Evolutionary conservation across 108 stramenopile genomes (phyloP).

Genomic region (Skeletonema potamos): DNA sequence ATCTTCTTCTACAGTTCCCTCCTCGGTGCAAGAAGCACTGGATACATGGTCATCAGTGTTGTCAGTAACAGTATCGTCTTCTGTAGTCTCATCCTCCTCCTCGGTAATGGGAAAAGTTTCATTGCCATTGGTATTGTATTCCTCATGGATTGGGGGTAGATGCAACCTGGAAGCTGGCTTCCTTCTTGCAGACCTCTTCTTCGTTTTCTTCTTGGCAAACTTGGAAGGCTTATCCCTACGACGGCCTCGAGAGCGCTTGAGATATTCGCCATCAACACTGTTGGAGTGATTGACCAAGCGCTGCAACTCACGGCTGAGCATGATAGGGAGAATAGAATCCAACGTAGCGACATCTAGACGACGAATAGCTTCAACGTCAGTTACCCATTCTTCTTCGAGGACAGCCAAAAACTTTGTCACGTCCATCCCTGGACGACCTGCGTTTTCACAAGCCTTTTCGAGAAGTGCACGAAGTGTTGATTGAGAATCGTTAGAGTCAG

Average conservation of each 20-base stretch:
- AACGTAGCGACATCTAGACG: constrained; percentile 40
- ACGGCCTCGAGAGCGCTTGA: constrained; percentile 11
- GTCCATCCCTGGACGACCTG: constrained; percentile 40
- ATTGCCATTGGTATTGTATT: too few relatives aligned
- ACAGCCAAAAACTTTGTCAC: constrained; percentile 24
- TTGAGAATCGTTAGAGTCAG: not conserved
- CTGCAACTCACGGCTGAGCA: constrained; percentile 47
- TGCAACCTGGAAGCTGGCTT: not conserved
- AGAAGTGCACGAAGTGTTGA: constrained; percentile 27
- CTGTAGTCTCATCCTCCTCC: constrained; percentile 2
- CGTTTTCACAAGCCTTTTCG: constrained; percentile 47
- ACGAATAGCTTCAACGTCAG: constrained; percentile 44
- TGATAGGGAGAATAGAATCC: constrained; percentile 36
- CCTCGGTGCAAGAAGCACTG: not conserved
- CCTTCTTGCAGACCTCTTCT: constrained; percentile 27
- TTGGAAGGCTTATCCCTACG: constrained; percentile 5
- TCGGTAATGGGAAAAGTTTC: not conserved
- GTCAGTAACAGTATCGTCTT: constrained; percentile 5
- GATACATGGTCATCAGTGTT: not conserved
- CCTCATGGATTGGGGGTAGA: constrained; percentile 23
- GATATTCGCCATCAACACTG: constrained; percentile 38
- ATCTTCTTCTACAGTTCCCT: constrained; percentile 9
- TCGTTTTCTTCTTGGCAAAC: constrained; percentile 28
- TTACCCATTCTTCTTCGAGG: constrained; percentile 51
- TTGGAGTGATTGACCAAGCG: constrained; percentile 37